Evolutionary conservation across 768 basidiomycete species (phyloP), one percentile per base, ranked within the genome.

Genomic region (Pseudohyphozyma bogoriensis): DNA sequence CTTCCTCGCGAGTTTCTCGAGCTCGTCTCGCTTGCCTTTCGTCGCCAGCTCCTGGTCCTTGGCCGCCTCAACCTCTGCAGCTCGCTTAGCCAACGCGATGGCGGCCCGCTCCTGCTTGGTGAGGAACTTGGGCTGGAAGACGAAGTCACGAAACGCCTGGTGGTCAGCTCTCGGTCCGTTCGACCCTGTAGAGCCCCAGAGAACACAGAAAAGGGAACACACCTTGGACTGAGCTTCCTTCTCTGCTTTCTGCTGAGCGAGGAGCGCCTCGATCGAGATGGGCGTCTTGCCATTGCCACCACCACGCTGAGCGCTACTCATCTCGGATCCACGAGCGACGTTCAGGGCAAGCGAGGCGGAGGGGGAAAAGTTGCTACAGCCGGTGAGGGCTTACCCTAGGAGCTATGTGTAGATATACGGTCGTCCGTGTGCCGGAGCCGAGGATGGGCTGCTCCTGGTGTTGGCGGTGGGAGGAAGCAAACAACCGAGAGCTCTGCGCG

Each of bases 211-310:
- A 33, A 36, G 26, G n/a, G 32, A 7, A 52, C 66, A 15, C 59
- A 89, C 92, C 81, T 89, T 95, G 52, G 90, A 77, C 51, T 89
- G 87, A 2, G 86, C 87, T 62, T 95, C 90, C 69, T 85, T 89
- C 72, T 93, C 91, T 39, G 79, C 82, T 67, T 82, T 84, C 75
- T 97, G 93, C 75, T 85, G 87, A 68, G 86, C 82, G 29, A 97
- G 78, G 61, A 96, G 76, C 39, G 81, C 79, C 71, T 95, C 89
- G 62, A 96, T 92, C 8, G 90, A 42, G n/a, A 54, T 18, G 3
- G 53, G 53, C 7, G 53, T 29, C 40, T 26, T 51, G 1, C 20
- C 26, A 15, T 44, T 29, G 10, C 28, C 2, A 52, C 39, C 29
- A n/a, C 24, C n/a, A n/a, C n/a, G n/a, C n/a, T n/a, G n/a, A n/a